Evolutionary conservation across 495 filamentous ascomycete genomes (phyloP).

Genomic region (Talaromyces thailandensis): DNA sequence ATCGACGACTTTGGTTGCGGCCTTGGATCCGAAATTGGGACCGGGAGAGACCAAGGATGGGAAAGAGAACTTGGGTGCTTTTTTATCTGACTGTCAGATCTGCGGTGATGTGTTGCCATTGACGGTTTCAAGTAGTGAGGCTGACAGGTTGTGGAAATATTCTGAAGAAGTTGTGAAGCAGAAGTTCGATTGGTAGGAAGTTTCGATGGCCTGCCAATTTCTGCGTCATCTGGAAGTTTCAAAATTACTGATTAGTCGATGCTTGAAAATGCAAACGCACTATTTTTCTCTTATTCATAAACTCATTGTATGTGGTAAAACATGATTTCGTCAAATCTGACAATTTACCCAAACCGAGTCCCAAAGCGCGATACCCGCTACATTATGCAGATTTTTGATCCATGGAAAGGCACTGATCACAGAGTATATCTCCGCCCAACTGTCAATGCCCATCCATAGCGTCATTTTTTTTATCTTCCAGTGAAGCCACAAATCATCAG

Average conservation of each 20-base stretch:
- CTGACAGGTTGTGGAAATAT: slow-evolving; percentile 39
- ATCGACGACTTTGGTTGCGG: slow-evolving; percentile 34
- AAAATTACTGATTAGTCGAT: not conserved
- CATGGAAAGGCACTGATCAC: slow-evolving; percentile 14
- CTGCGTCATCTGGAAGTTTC: not conserved
- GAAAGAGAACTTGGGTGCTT: slow-evolving; percentile 26
- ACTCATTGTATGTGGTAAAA: not conserved
- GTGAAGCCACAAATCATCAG: slow-evolving; percentile 5
- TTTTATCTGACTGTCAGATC: slow-evolving; percentile 31
- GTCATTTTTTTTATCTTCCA: slow-evolving; percentile 8
- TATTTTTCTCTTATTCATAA: not conserved
- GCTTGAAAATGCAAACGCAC: not conserved
- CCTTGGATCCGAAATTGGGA: slow-evolving; percentile 31
- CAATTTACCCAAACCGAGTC: slow-evolving; percentile 5
- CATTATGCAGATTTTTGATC: slow-evolving; percentile 16
- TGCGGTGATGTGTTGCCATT: slow-evolving; percentile 15
- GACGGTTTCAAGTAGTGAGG: slow-evolving; percentile 24
- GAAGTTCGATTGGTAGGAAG: slow-evolving; percentile 26
- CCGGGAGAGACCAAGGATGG: slow-evolving; percentile 19
- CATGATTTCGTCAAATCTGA: not conserved
- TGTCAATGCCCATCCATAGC: slow-evolving; percentile 6
- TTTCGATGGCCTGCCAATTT: not conserved
- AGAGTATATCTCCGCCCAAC: slow-evolving; percentile 9
- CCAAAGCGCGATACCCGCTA: slow-evolving; percentile 12
- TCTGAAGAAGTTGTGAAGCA: slow-evolving; percentile 42